These are phyloP conservation scores for Annona cherimola DNA, from an alignment of 164 flowering plant genomes.

Conservation along the genomic window DNA sequence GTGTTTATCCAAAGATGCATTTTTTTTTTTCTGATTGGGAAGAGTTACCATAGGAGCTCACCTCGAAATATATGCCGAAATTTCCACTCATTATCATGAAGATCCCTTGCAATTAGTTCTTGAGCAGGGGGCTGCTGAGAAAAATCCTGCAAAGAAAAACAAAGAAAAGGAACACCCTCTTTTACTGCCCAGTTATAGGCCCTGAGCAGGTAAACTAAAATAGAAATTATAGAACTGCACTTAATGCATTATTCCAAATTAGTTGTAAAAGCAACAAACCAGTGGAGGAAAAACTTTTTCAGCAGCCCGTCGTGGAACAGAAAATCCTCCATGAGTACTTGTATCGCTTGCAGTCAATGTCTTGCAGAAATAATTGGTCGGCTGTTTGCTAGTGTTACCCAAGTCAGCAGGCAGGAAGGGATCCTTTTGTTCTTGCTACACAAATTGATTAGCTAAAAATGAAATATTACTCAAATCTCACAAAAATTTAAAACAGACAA, in stretches of 20 bases:
- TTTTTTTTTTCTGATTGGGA: not conserved
- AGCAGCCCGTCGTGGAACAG: conserved; percentile 94
- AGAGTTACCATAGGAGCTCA: conserved; percentile 19
- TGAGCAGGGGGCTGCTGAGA: conserved; percentile 93
- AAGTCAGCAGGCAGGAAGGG: conserved; percentile 67
- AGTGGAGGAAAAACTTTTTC: conserved; percentile 90
- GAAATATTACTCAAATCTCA: not conserved
- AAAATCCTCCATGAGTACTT: conserved; percentile 95
- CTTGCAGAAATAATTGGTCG: conserved; percentile 86
- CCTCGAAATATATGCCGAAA: conserved; percentile 93
- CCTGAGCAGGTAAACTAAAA: not conserved
- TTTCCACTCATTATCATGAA: conserved; percentile 92
- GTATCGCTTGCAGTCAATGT: conserved; percentile 93
- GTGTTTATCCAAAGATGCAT: not conserved
- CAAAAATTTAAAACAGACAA: not conserved
- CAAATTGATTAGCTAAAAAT: not conserved
- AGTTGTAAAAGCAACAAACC: conserved; percentile 30
- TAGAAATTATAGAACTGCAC: not conserved
- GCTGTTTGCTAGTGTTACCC: conserved; percentile 73
- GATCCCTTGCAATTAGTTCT: conserved; percentile 87
- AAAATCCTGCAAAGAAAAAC: conserved; percentile 51
- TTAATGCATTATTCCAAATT: conserved; percentile 1
- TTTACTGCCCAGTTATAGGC: not conserved
- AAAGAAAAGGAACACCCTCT: conserved; percentile 1
- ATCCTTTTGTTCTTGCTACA: conserved; percentile 92